phyloP scores from a whole-genome alignment of 2,329 filamentous ascomycete species.

The Chaetomiaceae sp. region DNA sequence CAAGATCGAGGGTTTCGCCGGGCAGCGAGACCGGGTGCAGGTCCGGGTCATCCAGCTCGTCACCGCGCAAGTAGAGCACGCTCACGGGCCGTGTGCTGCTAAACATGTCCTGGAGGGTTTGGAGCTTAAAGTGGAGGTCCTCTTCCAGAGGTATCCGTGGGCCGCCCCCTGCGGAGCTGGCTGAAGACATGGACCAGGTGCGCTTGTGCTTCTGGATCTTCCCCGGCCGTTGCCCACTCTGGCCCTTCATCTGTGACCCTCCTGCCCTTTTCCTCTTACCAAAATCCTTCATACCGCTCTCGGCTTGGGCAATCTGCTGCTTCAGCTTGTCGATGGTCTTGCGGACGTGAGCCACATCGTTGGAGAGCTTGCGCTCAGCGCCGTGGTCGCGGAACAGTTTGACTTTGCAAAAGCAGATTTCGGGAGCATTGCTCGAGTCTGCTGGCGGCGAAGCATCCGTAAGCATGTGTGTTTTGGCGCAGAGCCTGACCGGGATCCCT shows the following conservation, averaged over 20 bases:
- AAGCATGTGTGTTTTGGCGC: slow-evolving; percentile 78
- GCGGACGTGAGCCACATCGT: slow-evolving; percentile 90
- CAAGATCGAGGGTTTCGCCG: slow-evolving; percentile 61
- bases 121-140: slow-evolving; percentile 73
- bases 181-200: slow-evolving; percentile 91
- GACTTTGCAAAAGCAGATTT: slow-evolving; percentile 93
- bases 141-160: slow-evolving; percentile 59
- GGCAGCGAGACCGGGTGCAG: slow-evolving; percentile 69
- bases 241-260: slow-evolving; percentile 40
- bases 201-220: slow-evolving; percentile 88
- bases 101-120: slow-evolving; percentile 81
- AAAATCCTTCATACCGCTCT: slow-evolving; percentile 63
- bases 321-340: slow-evolving; percentile 96
- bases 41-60: slow-evolving; percentile 75
- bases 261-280: slow-evolving; percentile 59
- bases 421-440: slow-evolving; percentile 47
- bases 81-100: slow-evolving; percentile 76
- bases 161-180: slow-evolving; percentile 54
- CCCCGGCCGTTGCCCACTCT: slow-evolving; percentile 59
- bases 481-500: slow-evolving; percentile 89
- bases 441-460: slow-evolving; percentile 46
- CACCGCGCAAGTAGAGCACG: slow-evolving; percentile 71
- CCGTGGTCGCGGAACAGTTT: slow-evolving; percentile 96
- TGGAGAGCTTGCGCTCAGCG: slow-evolving; percentile 89
- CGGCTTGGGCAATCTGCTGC: slow-evolving; percentile 80